Base-by-base conservation (phyloP, 2,329 filamentous ascomycete genomes). In the Tolypocladium inflatum region DNA sequence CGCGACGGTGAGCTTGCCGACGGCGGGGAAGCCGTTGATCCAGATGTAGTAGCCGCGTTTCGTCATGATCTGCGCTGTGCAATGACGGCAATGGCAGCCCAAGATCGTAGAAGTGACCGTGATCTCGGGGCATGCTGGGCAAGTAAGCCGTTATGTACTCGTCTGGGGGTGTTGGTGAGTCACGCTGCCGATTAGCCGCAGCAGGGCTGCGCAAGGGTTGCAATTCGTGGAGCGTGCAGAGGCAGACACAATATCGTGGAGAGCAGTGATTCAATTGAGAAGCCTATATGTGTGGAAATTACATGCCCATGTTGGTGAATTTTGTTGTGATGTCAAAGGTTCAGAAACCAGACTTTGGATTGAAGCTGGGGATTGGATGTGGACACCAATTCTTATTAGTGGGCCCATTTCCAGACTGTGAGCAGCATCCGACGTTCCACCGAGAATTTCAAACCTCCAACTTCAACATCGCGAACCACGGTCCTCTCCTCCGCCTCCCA, bases 11-110 rank as follows among this genome's bases (percentile, higher is more conserved):
- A 69, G 62, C 58, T 71, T 71, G 54, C 68, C 68, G 33, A 69
- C 64, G 37, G 66, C 68, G 13, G 69, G 67, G 56, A 68, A 68
- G 45, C 69, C 68, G 58, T 70, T 69, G 60, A 70, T 69, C 63
- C 69, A 71, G 48, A 71, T 64, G 51, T 60, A 63, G 11, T 54
- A 38, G n/a, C 54, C 60, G 23, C 43, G 48, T 7, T 51, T 33
- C 26, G 26, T n/a, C 48, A 51, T 51, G 17, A 2, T 9, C 30
- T 5, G 10, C 48, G 17, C 19, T 51, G n/a, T 10, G 9, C 2
- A 15, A 37, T 11, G 35, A 15, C 35, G 13, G 11, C 11, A 35
- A 13, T 11, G 13, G 42, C 19, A 15, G n/a, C 4, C n/a, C n/a
- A 35, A 2, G 9, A 5, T 4, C 26, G 38, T 19, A 7, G 38